Conservation (phyloP, 2,329 filamentous ascomycete species). For the Trichoderma guizhouense region DNA sequence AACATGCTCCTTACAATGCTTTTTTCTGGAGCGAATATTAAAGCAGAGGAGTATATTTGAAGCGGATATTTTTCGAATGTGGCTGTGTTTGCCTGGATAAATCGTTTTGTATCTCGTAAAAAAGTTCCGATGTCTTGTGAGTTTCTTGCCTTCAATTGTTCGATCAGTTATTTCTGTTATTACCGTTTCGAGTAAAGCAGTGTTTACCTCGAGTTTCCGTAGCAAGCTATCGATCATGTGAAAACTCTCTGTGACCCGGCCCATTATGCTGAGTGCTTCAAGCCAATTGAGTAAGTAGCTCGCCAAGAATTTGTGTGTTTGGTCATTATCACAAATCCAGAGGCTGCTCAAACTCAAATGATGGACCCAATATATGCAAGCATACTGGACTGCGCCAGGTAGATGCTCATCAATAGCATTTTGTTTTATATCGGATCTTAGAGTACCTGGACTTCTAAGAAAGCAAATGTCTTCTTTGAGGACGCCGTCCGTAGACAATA, state of each 20-base stretch:
- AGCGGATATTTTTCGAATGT: conserved; percentile 24
- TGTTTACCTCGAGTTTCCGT: background rate
- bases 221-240: conserved; percentile 10
- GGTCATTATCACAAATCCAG: conserved; percentile 29
- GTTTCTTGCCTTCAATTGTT: background rate
- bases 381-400: conserved; percentile 36
- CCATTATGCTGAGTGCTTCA: conserved; percentile 36
- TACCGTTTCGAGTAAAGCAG: no score
- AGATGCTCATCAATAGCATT: conserved; percentile 20
- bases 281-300: conserved; percentile 42
- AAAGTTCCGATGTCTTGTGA: background rate
- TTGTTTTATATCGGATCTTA: conserved; percentile 3
- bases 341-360: conserved; percentile 31
- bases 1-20: conserved; percentile 23
- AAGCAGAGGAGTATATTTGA: conserved; percentile 27
- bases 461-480: conserved; percentile 28
- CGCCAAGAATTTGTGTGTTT: conserved; percentile 35
- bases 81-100: conserved; percentile 13
- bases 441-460: background rate
- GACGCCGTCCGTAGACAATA: conserved; percentile 25
- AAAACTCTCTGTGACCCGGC: conserved; percentile 19
- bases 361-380: conserved; percentile 38
- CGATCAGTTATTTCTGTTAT: background rate
- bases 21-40: conserved; percentile 25
- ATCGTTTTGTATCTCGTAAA: conserved; percentile 21